Evolutionary conservation across 176 grass and related monocot genomes (phyloP).

Genomic region (Lolium rigidum): DNA sequence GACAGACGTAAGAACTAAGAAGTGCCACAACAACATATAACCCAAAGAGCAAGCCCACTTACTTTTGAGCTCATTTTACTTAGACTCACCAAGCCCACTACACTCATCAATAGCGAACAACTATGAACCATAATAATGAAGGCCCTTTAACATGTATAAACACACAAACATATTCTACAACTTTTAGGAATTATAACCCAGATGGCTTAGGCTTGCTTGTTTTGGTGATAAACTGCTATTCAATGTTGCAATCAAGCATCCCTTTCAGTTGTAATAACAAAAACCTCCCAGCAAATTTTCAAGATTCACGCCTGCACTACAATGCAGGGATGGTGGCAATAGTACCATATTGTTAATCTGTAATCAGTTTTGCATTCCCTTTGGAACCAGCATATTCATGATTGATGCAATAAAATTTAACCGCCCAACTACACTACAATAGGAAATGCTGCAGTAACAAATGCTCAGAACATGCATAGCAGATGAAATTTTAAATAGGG

Average conservation of each 20-base stretch:
- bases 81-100: not conserved
- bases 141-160: not conserved
- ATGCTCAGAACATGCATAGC: not conserved
- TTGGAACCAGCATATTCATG: not conserved
- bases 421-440: not conserved
- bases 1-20: not conserved
- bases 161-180: not conserved
- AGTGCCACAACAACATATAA: not conserved
- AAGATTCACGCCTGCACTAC: not conserved
- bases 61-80: not conserved
- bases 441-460: not conserved
- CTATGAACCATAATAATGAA: not conserved
- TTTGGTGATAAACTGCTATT: not conserved
- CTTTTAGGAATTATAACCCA: not conserved
- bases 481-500: not conserved
- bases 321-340: not conserved
- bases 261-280: not conserved
- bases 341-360: not conserved
- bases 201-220: not conserved
- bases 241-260: not conserved
- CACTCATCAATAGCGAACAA: not conserved
- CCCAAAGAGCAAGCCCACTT: not conserved
- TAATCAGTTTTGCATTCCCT: not conserved
- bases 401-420: not conserved
- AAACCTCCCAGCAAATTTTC: not conserved